phyloP scores from a whole-genome alignment of 2,329 filamentous ascomycete genomes.

The Myriosclerotinia duriaeana region DNA sequence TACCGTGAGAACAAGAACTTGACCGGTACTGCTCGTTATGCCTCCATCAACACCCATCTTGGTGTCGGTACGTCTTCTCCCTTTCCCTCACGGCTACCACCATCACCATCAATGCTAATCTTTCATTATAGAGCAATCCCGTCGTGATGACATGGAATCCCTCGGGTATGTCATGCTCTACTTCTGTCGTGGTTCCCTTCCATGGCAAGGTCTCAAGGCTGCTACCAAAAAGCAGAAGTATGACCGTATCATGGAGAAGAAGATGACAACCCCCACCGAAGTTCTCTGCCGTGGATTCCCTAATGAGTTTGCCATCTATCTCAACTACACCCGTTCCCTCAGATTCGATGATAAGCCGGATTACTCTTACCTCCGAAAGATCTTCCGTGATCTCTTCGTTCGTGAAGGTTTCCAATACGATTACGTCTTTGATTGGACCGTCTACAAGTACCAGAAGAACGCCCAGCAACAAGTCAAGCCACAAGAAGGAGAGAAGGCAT shows the following conservation, averaged over 20 bases:
- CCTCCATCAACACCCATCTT: conserved; percentile 97
- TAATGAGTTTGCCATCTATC: conserved; percentile 98
- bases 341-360: conserved; percentile 99
- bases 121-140: conserved; percentile 74
- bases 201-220: conserved; percentile 98
- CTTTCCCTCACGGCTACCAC: neutral
- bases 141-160: conserved; percentile 99
- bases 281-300: conserved; percentile 98
- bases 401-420: conserved; percentile 99
- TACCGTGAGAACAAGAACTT: conserved; percentile 99
- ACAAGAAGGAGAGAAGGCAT: conserved; percentile 46
- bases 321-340: conserved; percentile 98
- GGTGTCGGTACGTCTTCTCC: conserved; percentile 69
- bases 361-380: conserved; percentile 99
- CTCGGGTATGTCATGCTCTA: conserved; percentile 99
- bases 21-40: conserved; percentile 97
- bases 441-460: conserved; percentile 99
- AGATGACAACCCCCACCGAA: conserved; percentile 99
- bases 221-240: conserved; percentile 99
- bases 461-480: conserved; percentile 60
- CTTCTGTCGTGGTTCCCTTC: conserved; percentile 97
- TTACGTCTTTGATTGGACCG: conserved; percentile 99
- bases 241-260: conserved; percentile 99
- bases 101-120: conserved; percentile 37
- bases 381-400: conserved; percentile 99